Conservation (phyloP, 306 rosid species). For the Begonia loranthoides region DNA sequence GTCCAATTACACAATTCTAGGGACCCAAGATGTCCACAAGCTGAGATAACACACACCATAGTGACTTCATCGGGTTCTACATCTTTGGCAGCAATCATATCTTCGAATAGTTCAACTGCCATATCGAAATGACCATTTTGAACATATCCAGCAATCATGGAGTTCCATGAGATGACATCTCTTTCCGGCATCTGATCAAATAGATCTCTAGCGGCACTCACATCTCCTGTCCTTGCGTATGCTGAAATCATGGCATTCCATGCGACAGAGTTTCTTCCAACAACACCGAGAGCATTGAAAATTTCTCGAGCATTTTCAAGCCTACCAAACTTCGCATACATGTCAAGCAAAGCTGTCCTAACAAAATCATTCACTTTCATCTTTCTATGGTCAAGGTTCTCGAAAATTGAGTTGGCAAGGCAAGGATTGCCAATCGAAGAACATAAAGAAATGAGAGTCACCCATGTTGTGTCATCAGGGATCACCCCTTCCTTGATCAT, state of each 20-base stretch:
- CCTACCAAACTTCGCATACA: constrained; percentile 52
- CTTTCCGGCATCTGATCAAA: constrained; percentile 48
- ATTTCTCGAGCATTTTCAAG: constrained; percentile 33
- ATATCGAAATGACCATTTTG: constrained; percentile 45
- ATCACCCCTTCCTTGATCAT: constrained; percentile 23
- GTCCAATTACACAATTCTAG: constrained; percentile 49
- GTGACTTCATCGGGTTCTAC: constrained; percentile 59
- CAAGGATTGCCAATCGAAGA: constrained; percentile 26
- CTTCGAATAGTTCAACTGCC: constrained; percentile 44
- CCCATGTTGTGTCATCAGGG: constrained; percentile 49
- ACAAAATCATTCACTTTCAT: constrained; percentile 36
- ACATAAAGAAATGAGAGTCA: constrained; percentile 35
- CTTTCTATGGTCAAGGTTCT: constrained; percentile 17
- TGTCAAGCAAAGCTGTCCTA: constrained; percentile 50
- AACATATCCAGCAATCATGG: constrained; percentile 53
- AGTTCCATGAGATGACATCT: constrained; percentile 52
- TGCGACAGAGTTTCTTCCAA: constrained; percentile 30
- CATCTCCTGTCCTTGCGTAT: constrained; percentile 39
- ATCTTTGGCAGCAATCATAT: constrained; percentile 32
- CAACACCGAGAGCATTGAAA: constrained; percentile 24
- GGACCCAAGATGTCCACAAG: constrained; percentile 63
- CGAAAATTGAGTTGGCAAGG: constrained; percentile 26
- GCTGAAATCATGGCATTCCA: constrained; percentile 70
- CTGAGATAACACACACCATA: constrained; percentile 49
- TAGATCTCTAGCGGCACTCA: constrained; percentile 32